Percentiles rank a stretch among this genome's conserved stretches.
phyloP scores from a whole-genome alignment of 805 yeast genomes.

The Brettanomyces custersianus region DNA sequence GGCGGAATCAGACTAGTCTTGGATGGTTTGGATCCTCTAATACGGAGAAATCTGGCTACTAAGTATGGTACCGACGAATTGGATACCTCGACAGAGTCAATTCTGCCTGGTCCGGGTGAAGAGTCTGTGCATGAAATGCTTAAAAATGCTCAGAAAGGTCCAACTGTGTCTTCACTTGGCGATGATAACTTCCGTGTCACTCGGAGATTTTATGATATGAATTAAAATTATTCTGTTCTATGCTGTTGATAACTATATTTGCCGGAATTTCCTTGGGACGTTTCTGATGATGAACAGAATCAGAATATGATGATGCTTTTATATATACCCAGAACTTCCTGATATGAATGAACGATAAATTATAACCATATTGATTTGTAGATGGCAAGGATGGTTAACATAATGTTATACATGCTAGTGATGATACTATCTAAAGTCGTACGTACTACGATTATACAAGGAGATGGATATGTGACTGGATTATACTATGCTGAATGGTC shows the following conservation, averaged over 20 bases:
- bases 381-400: too few relatives aligned
- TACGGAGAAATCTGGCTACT: constrained; percentile 12
- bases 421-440: too few relatives aligned
- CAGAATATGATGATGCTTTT: too few relatives aligned
- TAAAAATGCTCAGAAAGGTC: constrained; percentile 8
- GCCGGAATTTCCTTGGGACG: too few relatives aligned
- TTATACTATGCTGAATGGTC: constrained; percentile 58
- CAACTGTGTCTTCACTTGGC: constrained; percentile 19
- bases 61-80: constrained; percentile 1
- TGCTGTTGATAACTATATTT: too few relatives aligned
- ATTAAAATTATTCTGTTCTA: constrained; percentile 5
- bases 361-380: too few relatives aligned
- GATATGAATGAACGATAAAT: background rate
- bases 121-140: background rate
- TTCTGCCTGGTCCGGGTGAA: background rate
- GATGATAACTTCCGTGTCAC: constrained; percentile 21
- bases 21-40: constrained; percentile 47
- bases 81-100: constrained; percentile 2
- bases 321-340: background rate
- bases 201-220: constrained; percentile 20
- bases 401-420: too few relatives aligned
- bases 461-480: constrained; percentile 9
- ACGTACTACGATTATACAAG: too few relatives aligned
- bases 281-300: too few relatives aligned
- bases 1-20: constrained; percentile 69